These are phyloP conservation scores for Calonectria honghensis DNA, from an alignment of 2,329 filamentous ascomycete species.

Conservation along the genomic window DNA sequence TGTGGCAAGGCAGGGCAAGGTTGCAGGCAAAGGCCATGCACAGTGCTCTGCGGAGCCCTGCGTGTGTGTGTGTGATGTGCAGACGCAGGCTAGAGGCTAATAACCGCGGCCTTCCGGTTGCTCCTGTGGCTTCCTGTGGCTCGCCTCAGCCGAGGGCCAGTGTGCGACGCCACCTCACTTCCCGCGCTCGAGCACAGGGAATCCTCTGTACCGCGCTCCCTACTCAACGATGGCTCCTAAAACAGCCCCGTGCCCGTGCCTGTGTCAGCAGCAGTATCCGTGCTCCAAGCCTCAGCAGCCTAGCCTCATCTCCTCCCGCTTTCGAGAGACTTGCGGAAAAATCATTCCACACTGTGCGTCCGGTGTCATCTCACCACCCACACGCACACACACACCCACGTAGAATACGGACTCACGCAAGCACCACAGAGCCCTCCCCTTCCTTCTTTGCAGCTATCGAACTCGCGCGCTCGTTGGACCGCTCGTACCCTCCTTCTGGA, in stretches of 20 bases:
- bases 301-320: constrained; percentile 19
- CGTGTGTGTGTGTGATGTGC: constrained; percentile 19
- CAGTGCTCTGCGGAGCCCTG: constrained; percentile 9
- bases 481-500: background rate
- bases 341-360: constrained; percentile 25
- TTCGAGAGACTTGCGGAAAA: background rate
- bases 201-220: constrained; percentile 21
- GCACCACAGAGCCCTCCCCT: background rate
- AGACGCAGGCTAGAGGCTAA: constrained; percentile 13
- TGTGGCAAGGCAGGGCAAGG: constrained; percentile 25
- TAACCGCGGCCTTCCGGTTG: constrained; percentile 13
- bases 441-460: background rate
- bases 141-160: constrained; percentile 30
- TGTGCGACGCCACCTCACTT: constrained; percentile 31
- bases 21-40: constrained; percentile 29
- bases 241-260: constrained; percentile 29
- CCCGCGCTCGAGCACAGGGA: constrained; percentile 11
- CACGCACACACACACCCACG: background rate
- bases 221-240: constrained; percentile 18
- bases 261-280: constrained; percentile 26
- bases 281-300: constrained; percentile 28
- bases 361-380: constrained; percentile 25
- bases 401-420: background rate
- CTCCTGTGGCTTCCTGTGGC: constrained; percentile 10
- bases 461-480: background rate